Conservation (phyloP, 2,329 filamentous ascomycete species). For the Lasiodiplodia sp. region DNA sequence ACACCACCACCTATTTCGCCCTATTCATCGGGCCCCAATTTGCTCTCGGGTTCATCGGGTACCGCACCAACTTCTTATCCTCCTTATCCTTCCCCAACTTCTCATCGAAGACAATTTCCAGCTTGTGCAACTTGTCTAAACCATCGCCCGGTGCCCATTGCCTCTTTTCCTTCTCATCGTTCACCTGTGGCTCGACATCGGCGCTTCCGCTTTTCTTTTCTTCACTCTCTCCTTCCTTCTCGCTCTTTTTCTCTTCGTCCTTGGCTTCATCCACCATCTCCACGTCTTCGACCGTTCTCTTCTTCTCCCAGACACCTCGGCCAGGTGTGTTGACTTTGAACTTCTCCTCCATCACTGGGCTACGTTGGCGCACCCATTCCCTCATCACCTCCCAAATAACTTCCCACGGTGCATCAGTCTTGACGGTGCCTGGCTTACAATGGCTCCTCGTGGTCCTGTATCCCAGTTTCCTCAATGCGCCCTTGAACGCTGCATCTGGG, state of each 20-base stretch:
- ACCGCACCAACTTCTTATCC: constrained; percentile 75
- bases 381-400: constrained; percentile 93
- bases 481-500: constrained; percentile 78
- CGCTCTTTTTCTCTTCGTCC: constrained; percentile 44
- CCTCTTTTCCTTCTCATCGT: not conserved
- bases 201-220: not conserved
- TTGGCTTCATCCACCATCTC: constrained; percentile 37
- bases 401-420: constrained; percentile 90
- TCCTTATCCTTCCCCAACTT: constrained; percentile 73
- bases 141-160: not conserved
- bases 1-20: constrained; percentile 49
- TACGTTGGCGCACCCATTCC: constrained; percentile 85
- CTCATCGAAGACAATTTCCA: constrained; percentile 81
- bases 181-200: not conserved
- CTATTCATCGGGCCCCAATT: constrained; percentile 89
- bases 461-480: constrained; percentile 80
- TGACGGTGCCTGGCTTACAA: constrained; percentile 86
- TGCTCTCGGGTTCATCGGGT: constrained; percentile 86
- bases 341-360: constrained; percentile 76
- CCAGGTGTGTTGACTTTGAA: constrained; percentile 76
- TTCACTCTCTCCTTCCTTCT: constrained; percentile 39
- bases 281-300: constrained; percentile 39
- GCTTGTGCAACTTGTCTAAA: constrained; percentile 40
- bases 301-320: constrained; percentile 68
- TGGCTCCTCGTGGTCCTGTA: constrained; percentile 87